Percentiles rank a stretch among this genome's conserved stretches.
These are phyloP conservation scores for Lanmaoa rubissima DNA, from an alignment of 768 basidiomycete genomes.

Conservation along the genomic window DNA sequence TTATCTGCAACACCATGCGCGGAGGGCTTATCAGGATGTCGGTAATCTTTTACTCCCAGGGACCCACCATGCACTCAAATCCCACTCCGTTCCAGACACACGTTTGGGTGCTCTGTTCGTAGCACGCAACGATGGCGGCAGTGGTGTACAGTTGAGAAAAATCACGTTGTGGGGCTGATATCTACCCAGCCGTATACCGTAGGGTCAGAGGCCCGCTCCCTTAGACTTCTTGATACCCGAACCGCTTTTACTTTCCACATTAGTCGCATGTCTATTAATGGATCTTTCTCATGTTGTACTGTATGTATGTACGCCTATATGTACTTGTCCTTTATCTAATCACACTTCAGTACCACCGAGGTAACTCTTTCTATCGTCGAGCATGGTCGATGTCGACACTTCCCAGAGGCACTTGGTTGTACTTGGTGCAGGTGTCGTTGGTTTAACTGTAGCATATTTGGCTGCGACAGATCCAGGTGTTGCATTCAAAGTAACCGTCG, in stretches of 20 bases:
- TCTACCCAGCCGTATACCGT: neutral
- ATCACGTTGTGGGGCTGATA: constrained; percentile 42
- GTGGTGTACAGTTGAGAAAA: constrained; percentile 37
- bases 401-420: constrained; percentile 27
- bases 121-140: constrained; percentile 28
- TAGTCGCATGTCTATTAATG: neutral
- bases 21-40: constrained; percentile 33
- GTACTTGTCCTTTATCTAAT: neutral
- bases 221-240: too few relatives aligned
- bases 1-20: constrained; percentile 34
- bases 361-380: neutral
- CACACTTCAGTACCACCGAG: neutral
- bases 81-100: constrained; percentile 28
- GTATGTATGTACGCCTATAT: neutral
- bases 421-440: constrained; percentile 40
- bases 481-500: constrained; percentile 26
- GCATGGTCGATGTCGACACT: constrained; percentile 13
- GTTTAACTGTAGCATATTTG: constrained; percentile 37
- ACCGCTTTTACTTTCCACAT: too few relatives aligned
- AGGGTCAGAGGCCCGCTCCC: too few relatives aligned
- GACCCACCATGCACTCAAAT: neutral
- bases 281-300: neutral
- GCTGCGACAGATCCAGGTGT: constrained; percentile 23
- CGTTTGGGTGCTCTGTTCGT: constrained; percentile 43
- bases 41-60: constrained; percentile 3